These are phyloP conservation scores for Pyrus hybrid DNA, from an alignment of 331 rosid genomes.

Conservation along the genomic window DNA sequence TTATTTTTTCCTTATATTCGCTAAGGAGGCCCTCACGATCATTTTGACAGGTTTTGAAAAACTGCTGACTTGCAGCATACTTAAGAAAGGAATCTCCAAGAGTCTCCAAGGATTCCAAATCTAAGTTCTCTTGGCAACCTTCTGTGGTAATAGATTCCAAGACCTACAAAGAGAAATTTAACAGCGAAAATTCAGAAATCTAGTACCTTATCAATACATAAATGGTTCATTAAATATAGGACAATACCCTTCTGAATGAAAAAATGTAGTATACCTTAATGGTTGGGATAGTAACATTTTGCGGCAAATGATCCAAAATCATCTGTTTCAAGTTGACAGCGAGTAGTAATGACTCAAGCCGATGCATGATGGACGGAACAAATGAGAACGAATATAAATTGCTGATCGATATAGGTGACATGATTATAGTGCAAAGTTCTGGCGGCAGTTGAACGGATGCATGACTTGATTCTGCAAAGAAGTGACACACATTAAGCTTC, in stretches of 20 bases:
- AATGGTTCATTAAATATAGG: background rate
- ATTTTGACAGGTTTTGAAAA: too few species aligned
- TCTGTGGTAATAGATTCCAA: too few species aligned
- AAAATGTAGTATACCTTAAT: slow-evolving; percentile 32
- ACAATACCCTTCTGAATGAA: background rate
- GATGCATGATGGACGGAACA: slow-evolving; percentile 76
- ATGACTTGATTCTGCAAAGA: slow-evolving; percentile 38
- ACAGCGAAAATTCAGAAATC: background rate
- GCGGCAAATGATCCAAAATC: slow-evolving; percentile 47
- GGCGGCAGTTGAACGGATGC: slow-evolving; percentile 71
- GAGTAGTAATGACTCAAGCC: slow-evolving; percentile 53
- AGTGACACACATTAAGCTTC: background rate
- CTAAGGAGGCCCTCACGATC: too few species aligned
- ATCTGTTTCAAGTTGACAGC: slow-evolving; percentile 57
- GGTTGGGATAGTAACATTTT: slow-evolving; percentile 40
- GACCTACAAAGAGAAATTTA: slow-evolving; percentile 32
- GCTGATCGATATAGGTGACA: slow-evolving; percentile 57
- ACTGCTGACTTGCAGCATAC: too few species aligned
- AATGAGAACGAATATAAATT: too few species aligned
- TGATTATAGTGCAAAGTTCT: slow-evolving; percentile 55
- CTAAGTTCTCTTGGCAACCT: too few species aligned
- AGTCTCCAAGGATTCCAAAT: too few species aligned
- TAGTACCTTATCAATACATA: background rate
- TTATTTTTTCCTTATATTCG: too few species aligned
- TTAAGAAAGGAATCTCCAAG: too few species aligned